Evolutionary conservation across 192 early-diverging fungal species (phyloP), one percentile per base, ranked within the genome.

Genomic region (Rhizophagus sp.): DNA sequence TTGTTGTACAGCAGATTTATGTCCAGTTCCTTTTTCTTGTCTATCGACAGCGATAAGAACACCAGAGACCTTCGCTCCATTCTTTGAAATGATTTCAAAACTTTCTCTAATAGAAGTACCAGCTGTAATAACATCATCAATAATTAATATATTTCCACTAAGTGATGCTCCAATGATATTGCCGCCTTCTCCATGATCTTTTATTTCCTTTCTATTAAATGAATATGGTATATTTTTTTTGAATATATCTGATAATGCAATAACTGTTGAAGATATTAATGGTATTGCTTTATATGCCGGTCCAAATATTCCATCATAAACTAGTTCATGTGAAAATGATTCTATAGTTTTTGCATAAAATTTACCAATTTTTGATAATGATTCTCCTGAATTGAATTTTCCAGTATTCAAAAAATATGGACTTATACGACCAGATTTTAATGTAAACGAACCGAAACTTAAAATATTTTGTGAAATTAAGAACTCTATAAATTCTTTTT

Each of bases 241-340:
- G 61, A 93, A 87, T 24, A 75, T 86, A 41, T 81, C 84, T 19
- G 91, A 88, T 72, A 99, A 86, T 6, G 94, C 89, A 49, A 98
- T 91, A 44, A 92, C 92, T 0, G 95, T 92, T 8, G 96, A 85
- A 24, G 94, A 91, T 2, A 95, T 95, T 7, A 99, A 88, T 12
- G 98, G 98, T 78, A 99, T 96, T 61, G 97, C 98, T 90, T 99
- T 99, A 91, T 99, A 99, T 13, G 98, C 98, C 1, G 98, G 98
- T 11, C 98, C 98, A 88, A 98, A 98, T 61, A 99, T 84, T 24
- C 98, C 90, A 85, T 97, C 95, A 83, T 93, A 95, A 50, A 86
- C 74, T 70, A 97, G 83, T 15, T 85, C 87, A 13, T 62, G 24
- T 13, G 44, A 47, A 47, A 85, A 85, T 83, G 94, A 92, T 24